Evolutionary conservation across 2,329 filamentous ascomycete species (phyloP), one percentile per base, ranked within the genome.

Genomic region (Stagonosporopsis tanaceti): DNA sequence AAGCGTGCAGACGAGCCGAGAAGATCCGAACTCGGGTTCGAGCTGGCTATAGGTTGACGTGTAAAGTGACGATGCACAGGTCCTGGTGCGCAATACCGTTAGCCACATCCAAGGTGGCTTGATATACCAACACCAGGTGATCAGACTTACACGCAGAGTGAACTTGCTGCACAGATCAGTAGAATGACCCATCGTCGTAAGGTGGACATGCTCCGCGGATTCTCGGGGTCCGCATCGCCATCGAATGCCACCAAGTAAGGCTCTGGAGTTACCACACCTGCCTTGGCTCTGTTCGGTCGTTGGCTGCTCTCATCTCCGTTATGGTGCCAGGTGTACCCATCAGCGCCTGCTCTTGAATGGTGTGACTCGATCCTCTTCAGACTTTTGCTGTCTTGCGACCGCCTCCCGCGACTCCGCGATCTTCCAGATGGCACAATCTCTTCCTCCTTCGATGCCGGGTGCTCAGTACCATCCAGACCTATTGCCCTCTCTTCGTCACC

Each of bases 41-140:
- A 97, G 86, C 75, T 95, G 90, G 17, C 69, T 72, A 74, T 97
- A 97, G 0, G 91, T 95, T 12, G 87, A 86, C 0, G 92, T 94
- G 76, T 97, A 97, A 67, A 96, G 87, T n/a, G 92, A 95, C 45
- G 90, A 93, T 1, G 91, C 87, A 72, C 89, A 92, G 8, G 93
- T 96, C 51, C 90, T 93, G 67, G 50, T 45, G 27, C 59, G 53
- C 9, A 25, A 44, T 25, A 22, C 12, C 28, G 32, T 65, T 42
- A 65, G 62, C 28, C 28, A 37, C 25, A 27, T 45, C 14, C 12
- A 14, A 24, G 44, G 44, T 44, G 56, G 39, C 37, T 38, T 32
- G 8, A n/a, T 28, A 11, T 17, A 20, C 30, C 30, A n/a, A 15
- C 28, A 6, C 12, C 12, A 25, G 6, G 35, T 27, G 37, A 28